Percentiles rank a stretch among this genome's conserved stretches.
These are phyloP conservation scores for Echinochloa phyllopogon DNA, from an alignment of 176 grass and related monocot genomes.

Conservation along the genomic window DNA sequence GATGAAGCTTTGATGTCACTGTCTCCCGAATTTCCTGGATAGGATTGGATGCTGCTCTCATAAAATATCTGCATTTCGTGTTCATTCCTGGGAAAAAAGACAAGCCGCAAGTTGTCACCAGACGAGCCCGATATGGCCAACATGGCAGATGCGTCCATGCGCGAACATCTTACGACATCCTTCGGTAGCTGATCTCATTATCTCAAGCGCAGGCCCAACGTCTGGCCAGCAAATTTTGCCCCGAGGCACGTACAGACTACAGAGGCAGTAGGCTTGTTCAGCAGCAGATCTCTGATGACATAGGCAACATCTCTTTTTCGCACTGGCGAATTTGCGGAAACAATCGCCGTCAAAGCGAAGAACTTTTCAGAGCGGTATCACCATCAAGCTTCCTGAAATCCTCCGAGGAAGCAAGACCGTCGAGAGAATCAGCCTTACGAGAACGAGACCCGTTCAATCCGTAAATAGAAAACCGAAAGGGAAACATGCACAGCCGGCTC, in stretches of 20 bases:
- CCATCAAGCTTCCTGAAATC: not conserved
- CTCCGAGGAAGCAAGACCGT: not conserved
- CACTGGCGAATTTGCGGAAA: not conserved
- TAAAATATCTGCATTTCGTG: not conserved
- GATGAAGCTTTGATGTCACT: conserved; percentile 25
- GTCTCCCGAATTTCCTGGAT: not conserved
- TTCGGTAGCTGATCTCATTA: too few species aligned
- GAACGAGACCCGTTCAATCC: not conserved
- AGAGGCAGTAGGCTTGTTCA: not conserved
- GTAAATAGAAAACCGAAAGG: not conserved
- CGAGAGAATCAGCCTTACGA: not conserved
- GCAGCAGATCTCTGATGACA: too few species aligned
- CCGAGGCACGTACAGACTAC: too few species aligned
- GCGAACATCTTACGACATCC: not conserved
- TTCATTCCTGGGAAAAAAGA: not conserved
- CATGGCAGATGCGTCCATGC: not conserved
- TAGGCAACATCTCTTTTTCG: not conserved
- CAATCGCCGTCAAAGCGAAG: not conserved
- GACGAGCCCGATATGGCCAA: not conserved
- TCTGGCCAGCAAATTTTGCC: too few species aligned
- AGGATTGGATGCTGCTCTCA: conserved; percentile 2
- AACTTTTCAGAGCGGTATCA: not conserved
- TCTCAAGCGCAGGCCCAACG: too few species aligned
- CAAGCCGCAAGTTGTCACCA: not conserved
- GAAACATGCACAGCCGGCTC: not conserved